These are phyloP conservation scores for Magnaporthiopsis incrustans DNA, from an alignment of 2,329 filamentous ascomycete genomes.

Conservation along the genomic window DNA sequence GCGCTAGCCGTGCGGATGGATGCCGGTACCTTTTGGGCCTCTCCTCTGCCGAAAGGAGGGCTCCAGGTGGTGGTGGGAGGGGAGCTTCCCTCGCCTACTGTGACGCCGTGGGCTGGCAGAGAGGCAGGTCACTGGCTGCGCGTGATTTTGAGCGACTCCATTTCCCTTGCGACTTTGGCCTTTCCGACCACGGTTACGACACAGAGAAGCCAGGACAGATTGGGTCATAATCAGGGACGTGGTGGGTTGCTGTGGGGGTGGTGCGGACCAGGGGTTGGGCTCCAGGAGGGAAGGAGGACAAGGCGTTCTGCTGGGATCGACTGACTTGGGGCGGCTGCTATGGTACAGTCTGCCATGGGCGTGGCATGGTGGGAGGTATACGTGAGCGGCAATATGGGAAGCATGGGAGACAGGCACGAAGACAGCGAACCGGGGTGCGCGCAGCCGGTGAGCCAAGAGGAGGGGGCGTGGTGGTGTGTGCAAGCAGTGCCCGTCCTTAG, in stretches of 20 bases:
- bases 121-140: neutral
- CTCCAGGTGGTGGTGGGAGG: neutral
- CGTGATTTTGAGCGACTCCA: neutral
- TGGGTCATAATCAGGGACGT: neutral
- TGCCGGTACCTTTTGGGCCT: constrained; percentile 7
- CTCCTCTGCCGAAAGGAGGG: constrained; percentile 6
- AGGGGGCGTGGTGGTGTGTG: neutral
- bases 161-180: neutral
- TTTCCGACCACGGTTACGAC: neutral
- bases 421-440: neutral
- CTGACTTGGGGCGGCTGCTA: neutral
- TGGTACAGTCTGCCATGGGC: neutral
- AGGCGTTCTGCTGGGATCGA: neutral
- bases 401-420: neutral
- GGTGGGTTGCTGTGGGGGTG: neutral
- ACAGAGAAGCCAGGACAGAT: neutral
- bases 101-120: neutral
- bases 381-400: neutral
- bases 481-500: too few relatives aligned
- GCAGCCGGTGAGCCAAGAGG: neutral
- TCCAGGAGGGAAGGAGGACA: neutral
- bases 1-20: constrained; percentile 1
- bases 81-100: neutral
- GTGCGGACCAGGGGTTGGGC: neutral
- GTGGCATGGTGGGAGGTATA: neutral